A percentile compares a stretch with the other conserved stretches of the same genome.
Evolutionary conservation across 2,329 filamentous ascomycete species (phyloP).

Genomic region (Calonectria pseudoreteaudii): DNA sequence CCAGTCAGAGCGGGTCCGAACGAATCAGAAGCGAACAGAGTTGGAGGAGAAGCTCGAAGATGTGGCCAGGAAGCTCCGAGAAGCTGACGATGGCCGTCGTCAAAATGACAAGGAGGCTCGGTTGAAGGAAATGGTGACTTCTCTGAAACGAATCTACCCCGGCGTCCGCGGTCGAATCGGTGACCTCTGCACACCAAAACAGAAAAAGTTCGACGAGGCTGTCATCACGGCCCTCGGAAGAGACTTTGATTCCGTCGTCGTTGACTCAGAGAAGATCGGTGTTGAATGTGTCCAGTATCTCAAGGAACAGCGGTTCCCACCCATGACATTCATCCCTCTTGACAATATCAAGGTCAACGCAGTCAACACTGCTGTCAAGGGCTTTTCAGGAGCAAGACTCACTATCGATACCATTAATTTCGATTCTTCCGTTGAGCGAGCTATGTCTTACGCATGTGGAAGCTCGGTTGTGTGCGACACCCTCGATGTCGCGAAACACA

Average conservation of each 20-base stretch:
- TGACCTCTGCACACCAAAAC: conserved; percentile 93
- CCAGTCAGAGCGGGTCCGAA: conserved; percentile 84
- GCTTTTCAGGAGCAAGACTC: conserved; percentile 84
- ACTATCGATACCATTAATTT: conserved; percentile 98
- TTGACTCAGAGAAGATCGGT: conserved; percentile 94
- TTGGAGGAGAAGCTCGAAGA: conserved; percentile 92
- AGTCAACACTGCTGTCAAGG: conserved; percentile 90
- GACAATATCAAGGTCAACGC: conserved; percentile 97
- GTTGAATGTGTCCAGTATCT: conserved; percentile 95
- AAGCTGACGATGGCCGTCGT: conserved; percentile 86
- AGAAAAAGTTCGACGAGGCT: conserved; percentile 95
- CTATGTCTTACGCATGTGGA: conserved; percentile 94
- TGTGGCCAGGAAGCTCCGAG: conserved; percentile 81
- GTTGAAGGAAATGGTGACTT: conserved; percentile 85
- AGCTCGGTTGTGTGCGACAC: conserved; percentile 95
- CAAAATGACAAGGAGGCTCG: conserved; percentile 85
- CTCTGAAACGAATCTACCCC: conserved; percentile 90
- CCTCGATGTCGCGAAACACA: conserved; percentile 85
- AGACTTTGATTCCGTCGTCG: conserved; percentile 93
- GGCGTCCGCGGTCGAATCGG: conserved; percentile 92
- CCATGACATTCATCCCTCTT: conserved; percentile 94
- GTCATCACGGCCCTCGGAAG: conserved; percentile 92
- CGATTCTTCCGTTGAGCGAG: conserved; percentile 87
- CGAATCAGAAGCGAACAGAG: conserved; percentile 85
- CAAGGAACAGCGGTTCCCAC: conserved; percentile 86